These are phyloP conservation scores for Pseudogymnoascus sp. DNA, from an alignment of 2,329 filamentous ascomycete genomes.

Conservation along the genomic window DNA sequence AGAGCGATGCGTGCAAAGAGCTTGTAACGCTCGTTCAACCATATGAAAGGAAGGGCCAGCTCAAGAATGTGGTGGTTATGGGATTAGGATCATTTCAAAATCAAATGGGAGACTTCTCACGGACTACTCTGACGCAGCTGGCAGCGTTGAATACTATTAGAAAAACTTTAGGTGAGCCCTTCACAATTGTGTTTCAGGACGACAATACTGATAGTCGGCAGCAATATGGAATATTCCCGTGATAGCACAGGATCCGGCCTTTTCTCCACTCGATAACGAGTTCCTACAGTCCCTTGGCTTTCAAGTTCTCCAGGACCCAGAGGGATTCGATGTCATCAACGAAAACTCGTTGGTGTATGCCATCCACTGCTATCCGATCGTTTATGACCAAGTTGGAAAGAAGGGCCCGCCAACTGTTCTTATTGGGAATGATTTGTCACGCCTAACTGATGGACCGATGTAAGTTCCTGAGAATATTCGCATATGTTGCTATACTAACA, in stretches of 20 bases:
- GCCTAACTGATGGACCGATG: not conserved
- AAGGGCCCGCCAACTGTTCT: constrained; percentile 19
- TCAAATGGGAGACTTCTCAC: constrained; percentile 22
- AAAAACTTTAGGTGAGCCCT: constrained; percentile 15
- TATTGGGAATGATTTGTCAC: constrained; percentile 19
- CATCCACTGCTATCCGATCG: constrained; percentile 26
- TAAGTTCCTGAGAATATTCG: not conserved
- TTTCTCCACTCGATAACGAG: constrained; percentile 23
- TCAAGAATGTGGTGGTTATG: constrained; percentile 23
- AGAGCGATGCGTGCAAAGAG: constrained; percentile 14
- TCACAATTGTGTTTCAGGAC: not conserved
- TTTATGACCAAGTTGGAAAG: constrained; percentile 22
- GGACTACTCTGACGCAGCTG: constrained; percentile 23
- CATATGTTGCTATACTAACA: not conserved
- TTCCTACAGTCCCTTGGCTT: constrained; percentile 22
- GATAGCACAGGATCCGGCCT: constrained; percentile 26
- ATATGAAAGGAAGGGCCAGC: constrained; percentile 10
- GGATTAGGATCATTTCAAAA: constrained; percentile 27
- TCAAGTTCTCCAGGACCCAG: constrained; percentile 22
- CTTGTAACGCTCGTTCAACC: constrained; percentile 11
- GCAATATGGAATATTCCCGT: constrained; percentile 7
- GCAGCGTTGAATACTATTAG: constrained; percentile 23
- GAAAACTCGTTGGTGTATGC: constrained; percentile 25
- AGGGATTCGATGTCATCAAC: constrained; percentile 20
- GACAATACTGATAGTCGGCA: not conserved